Evolutionary conservation across 352 stramenopile genomes (phyloP).

Genomic region (Albugo candida): DNA sequence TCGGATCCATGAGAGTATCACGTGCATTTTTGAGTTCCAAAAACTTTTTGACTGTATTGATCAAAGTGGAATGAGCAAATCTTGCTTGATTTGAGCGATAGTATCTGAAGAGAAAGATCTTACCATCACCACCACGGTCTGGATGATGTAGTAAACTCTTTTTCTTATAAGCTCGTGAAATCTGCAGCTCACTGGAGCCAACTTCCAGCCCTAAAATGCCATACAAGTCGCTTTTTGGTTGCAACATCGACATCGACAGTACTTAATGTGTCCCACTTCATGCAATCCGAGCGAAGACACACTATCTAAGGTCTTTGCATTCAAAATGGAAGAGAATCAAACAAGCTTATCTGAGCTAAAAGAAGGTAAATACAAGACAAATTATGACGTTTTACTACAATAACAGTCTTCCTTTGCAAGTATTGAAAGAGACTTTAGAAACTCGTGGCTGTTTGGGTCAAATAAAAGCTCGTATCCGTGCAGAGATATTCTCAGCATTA

Average conservation of each 20-base stretch:
- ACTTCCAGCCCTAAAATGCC: constrained; percentile 52
- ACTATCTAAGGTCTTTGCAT: background rate
- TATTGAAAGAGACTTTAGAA: constrained; percentile 68
- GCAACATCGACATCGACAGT: background rate
- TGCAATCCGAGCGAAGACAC: too few relatives aligned
- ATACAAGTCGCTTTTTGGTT: constrained; percentile 27
- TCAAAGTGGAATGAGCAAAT: background rate
- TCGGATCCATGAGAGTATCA: constrained; percentile 52
- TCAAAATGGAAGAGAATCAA: constrained; percentile 1
- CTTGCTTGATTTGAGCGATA: background rate
- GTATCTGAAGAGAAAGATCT: background rate
- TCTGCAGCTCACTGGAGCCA: constrained; percentile 35
- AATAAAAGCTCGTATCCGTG: constrained; percentile 69
- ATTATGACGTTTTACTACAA: background rate
- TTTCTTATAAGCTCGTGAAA: constrained; percentile 71
- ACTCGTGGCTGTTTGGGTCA: constrained; percentile 49
- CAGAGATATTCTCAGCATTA: constrained; percentile 67
- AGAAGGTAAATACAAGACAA: constrained; percentile 12
- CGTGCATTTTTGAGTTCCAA: constrained; percentile 58
- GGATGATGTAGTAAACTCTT: constrained; percentile 60
- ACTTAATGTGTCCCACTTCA: too few relatives aligned
- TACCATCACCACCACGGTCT: constrained; percentile 62
- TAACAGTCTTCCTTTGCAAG: constrained; percentile 11
- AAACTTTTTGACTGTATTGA: constrained; percentile 48
- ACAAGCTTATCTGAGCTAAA: constrained; percentile 39